Conservation (phyloP, 768 basidiomycete genomes). For the Termitomyces sp. region DNA sequence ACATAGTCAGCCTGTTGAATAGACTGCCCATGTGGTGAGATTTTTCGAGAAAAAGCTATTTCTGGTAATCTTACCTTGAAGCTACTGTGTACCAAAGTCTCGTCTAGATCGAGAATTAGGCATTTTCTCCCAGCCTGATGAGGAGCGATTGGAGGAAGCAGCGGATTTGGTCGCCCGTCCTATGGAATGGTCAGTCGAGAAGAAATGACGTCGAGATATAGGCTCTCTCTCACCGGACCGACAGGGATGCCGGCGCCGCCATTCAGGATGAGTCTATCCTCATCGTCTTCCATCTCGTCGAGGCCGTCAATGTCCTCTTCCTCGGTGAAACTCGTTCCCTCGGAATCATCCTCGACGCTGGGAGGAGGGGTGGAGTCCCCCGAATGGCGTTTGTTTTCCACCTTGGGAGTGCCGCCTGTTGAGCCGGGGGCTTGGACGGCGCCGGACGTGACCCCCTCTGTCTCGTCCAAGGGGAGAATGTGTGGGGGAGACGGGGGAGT, state of each 20-base stretch:
- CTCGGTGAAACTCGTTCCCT: conserved; percentile 64
- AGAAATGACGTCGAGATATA: background rate
- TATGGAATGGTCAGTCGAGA: conserved; percentile 22
- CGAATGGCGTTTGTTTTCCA: conserved; percentile 31
- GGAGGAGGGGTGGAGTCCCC: conserved; percentile 30
- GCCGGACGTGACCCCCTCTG: conserved; percentile 85
- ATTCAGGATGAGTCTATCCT: conserved; percentile 81
- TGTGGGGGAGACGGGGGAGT: conserved; percentile 25
- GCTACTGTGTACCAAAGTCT: conserved; percentile 94
- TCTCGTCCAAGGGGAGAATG: conserved; percentile 58
- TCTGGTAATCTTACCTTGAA: conserved; percentile 70
- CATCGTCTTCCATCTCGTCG: conserved; percentile 79
- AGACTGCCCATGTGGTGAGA: conserved; percentile 46
- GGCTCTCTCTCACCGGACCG: conserved; percentile 65
- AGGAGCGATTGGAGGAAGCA: conserved; percentile 80
- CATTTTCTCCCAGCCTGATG: conserved; percentile 90
- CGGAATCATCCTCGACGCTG: conserved; percentile 55
- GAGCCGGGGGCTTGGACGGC: conserved; percentile 91
- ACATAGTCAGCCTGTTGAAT: conserved; percentile 95
- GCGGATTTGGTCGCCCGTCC: conserved; percentile 83
- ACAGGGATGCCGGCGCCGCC: conserved; percentile 95
- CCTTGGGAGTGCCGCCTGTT: conserved; percentile 38
- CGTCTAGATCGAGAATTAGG: conserved; percentile 93
- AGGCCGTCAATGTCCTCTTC: conserved; percentile 59
- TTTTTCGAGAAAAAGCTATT: conserved; percentile 2